phyloP scores from a whole-genome alignment of 2,329 filamentous ascomycete genomes.

The Penicillium hesseltinei region DNA sequence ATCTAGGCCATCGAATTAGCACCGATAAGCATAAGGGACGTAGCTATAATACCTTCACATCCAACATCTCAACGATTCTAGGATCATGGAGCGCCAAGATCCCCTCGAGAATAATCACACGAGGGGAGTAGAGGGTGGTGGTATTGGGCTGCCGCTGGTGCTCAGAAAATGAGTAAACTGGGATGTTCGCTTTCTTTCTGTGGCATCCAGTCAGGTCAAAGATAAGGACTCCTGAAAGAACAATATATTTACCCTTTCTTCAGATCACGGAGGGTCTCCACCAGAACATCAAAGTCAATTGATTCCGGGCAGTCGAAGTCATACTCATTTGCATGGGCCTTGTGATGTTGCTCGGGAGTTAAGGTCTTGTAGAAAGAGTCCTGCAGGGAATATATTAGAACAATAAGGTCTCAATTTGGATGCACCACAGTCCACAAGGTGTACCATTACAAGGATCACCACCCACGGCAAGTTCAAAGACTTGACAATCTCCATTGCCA shows the following conservation, averaged over 20 bases:
- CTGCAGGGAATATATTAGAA: constrained; percentile 46
- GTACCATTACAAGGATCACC: constrained; percentile 92
- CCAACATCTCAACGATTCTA: constrained; percentile 78
- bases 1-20: constrained; percentile 53
- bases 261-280: constrained; percentile 75
- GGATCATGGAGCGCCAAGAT: constrained; percentile 93
- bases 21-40: neutral
- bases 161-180: constrained; percentile 91
- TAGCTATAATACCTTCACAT: constrained; percentile 69
- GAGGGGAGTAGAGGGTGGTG: constrained; percentile 90
- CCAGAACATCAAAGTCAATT: constrained; percentile 87
- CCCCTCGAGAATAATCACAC: constrained; percentile 91
- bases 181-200: constrained; percentile 69
- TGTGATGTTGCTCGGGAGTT: constrained; percentile 70
- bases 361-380: constrained; percentile 97
- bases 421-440: constrained; percentile 20
- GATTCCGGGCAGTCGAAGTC: constrained; percentile 95
- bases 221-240: neutral
- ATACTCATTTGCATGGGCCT: constrained; percentile 86
- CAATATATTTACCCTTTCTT: constrained; percentile 75
- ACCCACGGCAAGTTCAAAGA: constrained; percentile 95
- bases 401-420: neutral
- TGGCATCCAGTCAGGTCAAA: constrained; percentile 7
- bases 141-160: constrained; percentile 78
- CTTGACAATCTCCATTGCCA: constrained; percentile 87